Evolutionary conservation across 352 stramenopile species (phyloP).

Genomic region (Pilasporangium apinafurcum): DNA sequence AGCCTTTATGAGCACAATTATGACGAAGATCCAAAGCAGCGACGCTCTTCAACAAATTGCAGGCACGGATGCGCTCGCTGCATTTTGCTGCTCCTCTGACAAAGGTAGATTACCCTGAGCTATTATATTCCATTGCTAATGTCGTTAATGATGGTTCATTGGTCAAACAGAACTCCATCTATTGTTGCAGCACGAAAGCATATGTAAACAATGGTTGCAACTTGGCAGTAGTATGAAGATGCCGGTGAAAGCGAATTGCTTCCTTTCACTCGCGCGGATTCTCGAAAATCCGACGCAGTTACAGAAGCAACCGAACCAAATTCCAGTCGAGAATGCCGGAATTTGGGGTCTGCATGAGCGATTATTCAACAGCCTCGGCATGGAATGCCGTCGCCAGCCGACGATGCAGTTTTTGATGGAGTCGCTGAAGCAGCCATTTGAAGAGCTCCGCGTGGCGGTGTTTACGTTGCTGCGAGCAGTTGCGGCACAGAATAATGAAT

Average conservation of each 20-base stretch:
- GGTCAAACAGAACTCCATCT: conserved; percentile 49
- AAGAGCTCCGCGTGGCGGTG: conserved; percentile 69
- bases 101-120: conserved; percentile 35
- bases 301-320: conserved; percentile 12
- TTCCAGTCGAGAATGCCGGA: conserved; percentile 47
- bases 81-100: conserved; percentile 71
- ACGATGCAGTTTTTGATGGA: conserved; percentile 71
- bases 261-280: conserved; percentile 58
- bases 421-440: conserved; percentile 76
- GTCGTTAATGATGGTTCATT: background rate
- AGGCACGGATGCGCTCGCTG: conserved; percentile 76
- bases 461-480: conserved; percentile 74
- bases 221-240: conserved; percentile 56
- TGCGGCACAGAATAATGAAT: conserved; percentile 75
- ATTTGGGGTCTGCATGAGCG: conserved; percentile 63
- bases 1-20: conserved; percentile 68
- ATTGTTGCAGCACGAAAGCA: conserved; percentile 57
- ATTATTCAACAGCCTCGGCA: conserved; percentile 59
- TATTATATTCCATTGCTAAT: background rate
- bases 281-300: conserved; percentile 44
- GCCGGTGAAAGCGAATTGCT: conserved; percentile 69
- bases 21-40: conserved; percentile 53
- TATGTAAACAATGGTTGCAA: conserved; percentile 58
- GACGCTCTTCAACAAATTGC: conserved; percentile 75
- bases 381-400: conserved; percentile 36